Percentiles rank a stretch among this genome's conserved stretches.
These are phyloP conservation scores for Pyrenophora seminiperda DNA, from an alignment of 2,329 filamentous ascomycete genomes.

Conservation along the genomic window DNA sequence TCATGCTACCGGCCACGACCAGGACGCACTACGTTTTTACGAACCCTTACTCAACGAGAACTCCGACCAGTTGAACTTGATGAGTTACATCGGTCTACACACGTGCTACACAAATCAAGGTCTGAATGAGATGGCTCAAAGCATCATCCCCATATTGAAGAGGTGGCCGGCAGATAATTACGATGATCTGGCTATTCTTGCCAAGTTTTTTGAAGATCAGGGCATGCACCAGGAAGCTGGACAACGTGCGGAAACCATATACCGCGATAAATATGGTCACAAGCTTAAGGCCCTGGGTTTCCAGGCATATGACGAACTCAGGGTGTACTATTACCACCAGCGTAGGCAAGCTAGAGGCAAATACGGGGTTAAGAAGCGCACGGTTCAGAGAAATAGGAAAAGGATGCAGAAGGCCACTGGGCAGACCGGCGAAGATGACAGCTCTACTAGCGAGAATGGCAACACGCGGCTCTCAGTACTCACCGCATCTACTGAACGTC, in stretches of 20 bases:
- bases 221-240: constrained; percentile 62
- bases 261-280: constrained; percentile 63
- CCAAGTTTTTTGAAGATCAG: constrained; percentile 78
- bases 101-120: constrained; percentile 70
- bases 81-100: constrained; percentile 47
- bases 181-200: constrained; percentile 77
- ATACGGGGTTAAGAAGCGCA: constrained; percentile 34
- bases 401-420: constrained; percentile 34
- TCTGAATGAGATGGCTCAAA: constrained; percentile 71
- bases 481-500: constrained; percentile 28
- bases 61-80: constrained; percentile 33
- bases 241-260: constrained; percentile 66
- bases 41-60: constrained; percentile 50
- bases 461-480: constrained; percentile 26
- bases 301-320: constrained; percentile 36
- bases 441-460: constrained; percentile 18
- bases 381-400: constrained; percentile 32
- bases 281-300: constrained; percentile 53
- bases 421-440: constrained; percentile 24
- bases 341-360: constrained; percentile 37
- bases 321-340: constrained; percentile 31
- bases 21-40: constrained; percentile 65
- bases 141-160: constrained; percentile 75
- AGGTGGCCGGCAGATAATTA: constrained; percentile 73
- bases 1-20: constrained; percentile 55